Conservation (phyloP, 352 stramenopile genomes). For the Pythium chondricola region DNA sequence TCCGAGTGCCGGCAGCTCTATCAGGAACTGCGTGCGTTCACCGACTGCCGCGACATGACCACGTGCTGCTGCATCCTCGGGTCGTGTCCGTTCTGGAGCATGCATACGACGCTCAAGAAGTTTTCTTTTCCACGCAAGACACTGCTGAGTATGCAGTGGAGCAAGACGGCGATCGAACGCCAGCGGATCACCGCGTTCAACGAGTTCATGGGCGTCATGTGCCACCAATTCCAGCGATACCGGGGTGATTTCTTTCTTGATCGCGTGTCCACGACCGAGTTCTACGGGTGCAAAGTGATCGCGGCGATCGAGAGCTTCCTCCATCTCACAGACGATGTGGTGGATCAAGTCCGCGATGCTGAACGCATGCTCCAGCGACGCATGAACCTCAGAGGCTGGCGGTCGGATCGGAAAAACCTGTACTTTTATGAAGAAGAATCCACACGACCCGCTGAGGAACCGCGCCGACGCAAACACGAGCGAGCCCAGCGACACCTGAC, state of each 20-base stretch:
- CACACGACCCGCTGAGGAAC: too few relatives aligned
- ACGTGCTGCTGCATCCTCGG: slow-evolving; percentile 45
- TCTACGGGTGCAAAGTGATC: slow-evolving; percentile 20
- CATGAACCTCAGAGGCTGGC: slow-evolving; percentile 23
- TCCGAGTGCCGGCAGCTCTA: slow-evolving; percentile 49
- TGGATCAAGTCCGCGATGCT: slow-evolving; percentile 6
- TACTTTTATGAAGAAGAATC: slow-evolving; percentile 22
- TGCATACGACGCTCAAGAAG: slow-evolving; percentile 31
- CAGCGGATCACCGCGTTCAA: slow-evolving; percentile 18
- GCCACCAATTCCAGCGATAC: slow-evolving; percentile 22
- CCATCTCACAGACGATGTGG: slow-evolving; percentile 17
- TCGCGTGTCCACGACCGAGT: slow-evolving; percentile 7
- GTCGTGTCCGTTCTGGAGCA: slow-evolving; percentile 57
- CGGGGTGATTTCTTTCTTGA: slow-evolving; percentile 22
- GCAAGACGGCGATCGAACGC: slow-evolving; percentile 4
- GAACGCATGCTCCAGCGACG: slow-evolving; percentile 11
- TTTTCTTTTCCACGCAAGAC: slow-evolving; percentile 45
- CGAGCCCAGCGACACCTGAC: too few relatives aligned
- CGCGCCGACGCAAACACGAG: too few relatives aligned
- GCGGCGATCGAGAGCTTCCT: slow-evolving; percentile 20
- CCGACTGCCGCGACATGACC: slow-evolving; percentile 28
- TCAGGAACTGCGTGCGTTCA: slow-evolving; percentile 28
- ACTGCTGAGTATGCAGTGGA: slow-evolving; percentile 41
- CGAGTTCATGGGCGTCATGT: slow-evolving; percentile 16
- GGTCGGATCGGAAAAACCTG: slow-evolving; percentile 26